phyloP scores from a whole-genome alignment of 1,284 basidiomycete species.

The Veloporphyrellus conicus region DNA sequence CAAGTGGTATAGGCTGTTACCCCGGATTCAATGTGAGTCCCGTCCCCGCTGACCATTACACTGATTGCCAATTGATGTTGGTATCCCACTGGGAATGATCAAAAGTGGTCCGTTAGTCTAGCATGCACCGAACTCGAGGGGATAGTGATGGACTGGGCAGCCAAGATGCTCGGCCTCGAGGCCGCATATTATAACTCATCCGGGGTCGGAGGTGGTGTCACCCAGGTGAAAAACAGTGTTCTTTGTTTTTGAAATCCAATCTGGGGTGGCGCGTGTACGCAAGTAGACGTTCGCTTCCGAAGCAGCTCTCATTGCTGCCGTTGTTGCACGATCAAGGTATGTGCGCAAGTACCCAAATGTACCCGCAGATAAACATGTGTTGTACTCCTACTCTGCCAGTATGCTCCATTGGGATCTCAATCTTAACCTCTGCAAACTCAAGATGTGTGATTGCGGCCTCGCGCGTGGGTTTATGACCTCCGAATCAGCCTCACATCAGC shows the following conservation, averaged over 20 bases:
- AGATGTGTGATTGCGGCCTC: slow-evolving; percentile 98
- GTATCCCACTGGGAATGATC: not conserved
- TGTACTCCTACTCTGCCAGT: too few relatives aligned
- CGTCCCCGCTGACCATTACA: not conserved
- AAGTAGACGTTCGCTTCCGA: slow-evolving; percentile 92
- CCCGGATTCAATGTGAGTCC: slow-evolving; percentile 85
- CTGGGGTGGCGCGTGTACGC: not conserved
- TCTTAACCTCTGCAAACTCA: slow-evolving; percentile 93
- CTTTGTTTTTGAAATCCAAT: not conserved
- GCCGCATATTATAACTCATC: slow-evolving; percentile 62
- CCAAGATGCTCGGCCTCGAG: slow-evolving; percentile 76
- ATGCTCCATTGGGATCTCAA: too few relatives aligned
- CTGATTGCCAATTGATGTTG: not conserved
- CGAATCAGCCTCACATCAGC: slow-evolving; percentile 74
- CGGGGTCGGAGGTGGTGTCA: slow-evolving; percentile 75
- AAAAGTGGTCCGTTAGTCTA: slow-evolving; percentile 79
- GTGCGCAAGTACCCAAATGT: slow-evolving; percentile 45
- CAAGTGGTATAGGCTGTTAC: slow-evolving; percentile 65
- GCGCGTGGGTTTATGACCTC: slow-evolving; percentile 90
- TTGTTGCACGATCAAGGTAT: slow-evolving; percentile 73
- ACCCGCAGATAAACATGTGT: slow-evolving; percentile 54
- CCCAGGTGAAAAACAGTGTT: slow-evolving; percentile 51
- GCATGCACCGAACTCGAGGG: slow-evolving; percentile 92
- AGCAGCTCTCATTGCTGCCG: slow-evolving; percentile 70
- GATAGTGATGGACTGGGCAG: slow-evolving; percentile 89